Conservation (phyloP, 495 filamentous ascomycete genomes). For the Aspergillus coremiiformis region DNA sequence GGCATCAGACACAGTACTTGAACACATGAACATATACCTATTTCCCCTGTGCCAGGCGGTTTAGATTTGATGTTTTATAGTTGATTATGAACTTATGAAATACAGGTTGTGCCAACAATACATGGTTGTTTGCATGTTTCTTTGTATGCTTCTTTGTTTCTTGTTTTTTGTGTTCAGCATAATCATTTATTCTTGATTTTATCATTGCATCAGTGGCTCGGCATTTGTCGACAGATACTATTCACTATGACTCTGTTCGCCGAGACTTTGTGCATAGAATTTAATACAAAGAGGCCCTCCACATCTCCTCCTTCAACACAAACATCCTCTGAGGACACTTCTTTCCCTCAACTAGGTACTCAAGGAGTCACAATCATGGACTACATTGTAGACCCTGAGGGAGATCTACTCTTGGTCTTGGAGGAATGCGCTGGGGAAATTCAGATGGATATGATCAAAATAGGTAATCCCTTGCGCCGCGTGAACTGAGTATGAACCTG, state of each 20-base stretch:
- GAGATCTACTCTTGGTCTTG: conserved; percentile 8
- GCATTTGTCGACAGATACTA: too few relatives aligned
- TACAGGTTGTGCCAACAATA: background rate
- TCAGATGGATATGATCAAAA: background rate
- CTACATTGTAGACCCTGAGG: conserved; percentile 8
- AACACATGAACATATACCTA: background rate
- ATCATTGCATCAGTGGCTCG: too few relatives aligned
- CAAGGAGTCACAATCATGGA: background rate
- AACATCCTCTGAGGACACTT: background rate
- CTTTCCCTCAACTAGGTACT: background rate
- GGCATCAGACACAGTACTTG: background rate
- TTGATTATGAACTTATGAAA: conserved; percentile 9
- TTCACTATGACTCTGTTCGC: too few relatives aligned
- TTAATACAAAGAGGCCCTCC: too few relatives aligned
- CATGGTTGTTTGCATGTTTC: background rate
- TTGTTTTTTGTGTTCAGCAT: background rate
- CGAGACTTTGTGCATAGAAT: too few relatives aligned
- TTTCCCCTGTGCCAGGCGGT: background rate
- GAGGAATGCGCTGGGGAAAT: background rate
- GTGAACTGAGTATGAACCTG: background rate
- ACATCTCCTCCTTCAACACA: background rate
- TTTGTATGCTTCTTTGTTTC: background rate
- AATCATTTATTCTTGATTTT: too few relatives aligned
- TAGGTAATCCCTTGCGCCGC: background rate
- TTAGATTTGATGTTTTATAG: too few relatives aligned